A percentile compares a stretch with the other conserved stretches of the same genome.
Evolutionary conservation across 306 rosid species (phyloP).

Genomic region (Sechiopsis laciniata): DNA sequence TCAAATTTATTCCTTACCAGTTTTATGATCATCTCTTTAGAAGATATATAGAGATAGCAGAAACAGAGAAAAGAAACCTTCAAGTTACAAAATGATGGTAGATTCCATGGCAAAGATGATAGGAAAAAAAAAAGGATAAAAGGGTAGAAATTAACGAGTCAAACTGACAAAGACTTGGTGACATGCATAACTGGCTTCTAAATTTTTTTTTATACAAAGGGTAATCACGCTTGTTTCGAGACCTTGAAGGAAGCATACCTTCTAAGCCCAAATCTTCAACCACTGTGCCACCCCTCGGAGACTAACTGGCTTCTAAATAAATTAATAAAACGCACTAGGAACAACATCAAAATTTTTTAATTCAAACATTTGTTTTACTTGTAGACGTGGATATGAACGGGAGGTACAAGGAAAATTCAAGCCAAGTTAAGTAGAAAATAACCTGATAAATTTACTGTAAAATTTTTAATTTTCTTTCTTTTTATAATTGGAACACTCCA

Average conservation of each 20-base stretch:
- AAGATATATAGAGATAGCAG: neutral
- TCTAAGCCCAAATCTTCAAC: no score
- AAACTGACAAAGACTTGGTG: neutral
- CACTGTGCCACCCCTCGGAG: no score
- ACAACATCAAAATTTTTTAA: neutral
- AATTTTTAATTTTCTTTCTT: neutral
- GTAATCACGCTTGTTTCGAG: no score
- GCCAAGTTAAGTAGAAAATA: conserved; percentile 5
- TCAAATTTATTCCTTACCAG: neutral
- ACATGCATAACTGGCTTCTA: neutral
- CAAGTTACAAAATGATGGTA: neutral
- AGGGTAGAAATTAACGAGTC: neutral
- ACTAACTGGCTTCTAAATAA: neutral
- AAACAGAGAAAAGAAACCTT: conserved; percentile 7
- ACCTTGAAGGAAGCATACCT: no score
- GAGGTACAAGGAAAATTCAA: neutral
- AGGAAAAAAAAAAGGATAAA: neutral
- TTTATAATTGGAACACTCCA: no score
- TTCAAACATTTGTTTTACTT: conserved; percentile 4
- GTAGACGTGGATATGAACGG: conserved; percentile 18
- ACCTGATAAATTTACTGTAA: neutral
- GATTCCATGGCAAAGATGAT: neutral
- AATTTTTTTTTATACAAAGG: no score
- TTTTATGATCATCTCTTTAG: conserved; percentile 3
- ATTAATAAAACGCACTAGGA: neutral